Base-by-base conservation (phyloP, 768 basidiomycete species). In the Lentinula detonsa region DNA sequence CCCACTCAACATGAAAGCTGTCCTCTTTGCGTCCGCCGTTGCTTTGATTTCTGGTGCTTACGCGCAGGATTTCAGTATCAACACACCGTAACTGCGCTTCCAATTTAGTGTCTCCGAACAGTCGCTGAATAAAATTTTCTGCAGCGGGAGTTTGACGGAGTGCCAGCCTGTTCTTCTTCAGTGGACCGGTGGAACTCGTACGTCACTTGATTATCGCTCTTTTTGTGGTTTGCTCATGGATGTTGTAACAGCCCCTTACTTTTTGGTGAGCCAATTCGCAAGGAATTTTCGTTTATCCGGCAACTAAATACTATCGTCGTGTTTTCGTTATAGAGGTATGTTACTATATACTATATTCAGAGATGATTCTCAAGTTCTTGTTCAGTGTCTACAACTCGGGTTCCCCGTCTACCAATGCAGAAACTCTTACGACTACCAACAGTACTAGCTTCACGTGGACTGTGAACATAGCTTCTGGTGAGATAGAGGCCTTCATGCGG, bases 81-180 rank as follows among this genome's bases (percentile, higher is more conserved):
- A 88, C 70, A 93, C 90, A 40, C 90, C 90, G 90, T 91, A 65
- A 68, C 88, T 80, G 18, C 62, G 28, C 35, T 40, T 53, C 39
- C 23, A 16, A 15, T 46, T 9, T 46, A 34, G 11, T n/a, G 9
- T 31, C 4, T 49, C 46, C 40, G 23, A 21, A 35, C 3, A 11
- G 33, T 35, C 34, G 40, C 59, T 60, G 6, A 62, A 35, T 33
- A 9, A 39, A 8, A 13, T 37, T 40, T 56, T 62, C 21, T 52
- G 1, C 23, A 58, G 56, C 31, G 37, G 33, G n/a, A 45, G 52
- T 37, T 37, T 52, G 35, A 77, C 81, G 37, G 75, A 81, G 61
- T 92, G 90, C 72, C 70, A 85, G 65, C 85, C 90, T 11, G 70
- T 80, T 33, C 70, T 75, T 13, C 40, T 92, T 50, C 55, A 68